Evolutionary conservation across 2,329 filamentous ascomycete genomes (phyloP).

Genomic region (Fusarium bulbicola): DNA sequence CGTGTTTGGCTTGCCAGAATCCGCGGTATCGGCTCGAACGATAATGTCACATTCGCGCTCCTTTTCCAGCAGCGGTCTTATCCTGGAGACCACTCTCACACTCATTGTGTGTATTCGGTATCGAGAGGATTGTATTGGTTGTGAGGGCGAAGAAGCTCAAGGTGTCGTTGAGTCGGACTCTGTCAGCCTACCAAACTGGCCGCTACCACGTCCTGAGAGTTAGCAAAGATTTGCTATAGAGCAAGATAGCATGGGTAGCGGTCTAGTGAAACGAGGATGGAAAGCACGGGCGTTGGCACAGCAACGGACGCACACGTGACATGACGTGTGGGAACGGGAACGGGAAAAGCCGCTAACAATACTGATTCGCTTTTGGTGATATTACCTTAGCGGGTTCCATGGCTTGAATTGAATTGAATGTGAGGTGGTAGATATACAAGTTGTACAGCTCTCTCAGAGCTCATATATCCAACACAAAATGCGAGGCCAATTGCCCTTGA

Average conservation of each 20-base stretch:
- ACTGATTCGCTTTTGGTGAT: conserved; percentile 29
- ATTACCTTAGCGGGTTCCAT: background rate
- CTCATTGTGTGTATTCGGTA: conserved; percentile 55
- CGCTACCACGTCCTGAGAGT: conserved; percentile 33
- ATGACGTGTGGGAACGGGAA: conserved; percentile 45
- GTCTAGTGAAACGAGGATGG: conserved; percentile 11
- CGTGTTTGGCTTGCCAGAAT: conserved; percentile 68
- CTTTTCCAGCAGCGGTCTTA: conserved; percentile 85
- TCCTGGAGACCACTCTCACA: conserved; percentile 88
- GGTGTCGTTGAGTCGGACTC: conserved; percentile 23
- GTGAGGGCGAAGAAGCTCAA: conserved; percentile 18
- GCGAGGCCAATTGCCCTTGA: conserved; percentile 55
- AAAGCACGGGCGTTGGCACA: conserved; percentile 37
- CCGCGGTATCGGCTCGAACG: conserved; percentile 72
- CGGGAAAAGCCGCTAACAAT: conserved; percentile 47
- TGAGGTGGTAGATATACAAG: conserved; percentile 28
- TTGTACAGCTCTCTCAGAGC: conserved; percentile 32
- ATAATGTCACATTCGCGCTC: conserved; percentile 91
- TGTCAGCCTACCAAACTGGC: conserved; percentile 41
- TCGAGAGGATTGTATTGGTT: conserved; percentile 18
- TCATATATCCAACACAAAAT: conserved; percentile 47
- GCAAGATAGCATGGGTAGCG: conserved; percentile 18
- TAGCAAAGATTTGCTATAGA: conserved; percentile 35
- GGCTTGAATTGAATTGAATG: conserved; percentile 10
- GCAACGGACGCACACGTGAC: conserved; percentile 38